phyloP scores from a whole-genome alignment of 2,329 filamentous ascomycete genomes.

The Dactylellina sp. region DNA sequence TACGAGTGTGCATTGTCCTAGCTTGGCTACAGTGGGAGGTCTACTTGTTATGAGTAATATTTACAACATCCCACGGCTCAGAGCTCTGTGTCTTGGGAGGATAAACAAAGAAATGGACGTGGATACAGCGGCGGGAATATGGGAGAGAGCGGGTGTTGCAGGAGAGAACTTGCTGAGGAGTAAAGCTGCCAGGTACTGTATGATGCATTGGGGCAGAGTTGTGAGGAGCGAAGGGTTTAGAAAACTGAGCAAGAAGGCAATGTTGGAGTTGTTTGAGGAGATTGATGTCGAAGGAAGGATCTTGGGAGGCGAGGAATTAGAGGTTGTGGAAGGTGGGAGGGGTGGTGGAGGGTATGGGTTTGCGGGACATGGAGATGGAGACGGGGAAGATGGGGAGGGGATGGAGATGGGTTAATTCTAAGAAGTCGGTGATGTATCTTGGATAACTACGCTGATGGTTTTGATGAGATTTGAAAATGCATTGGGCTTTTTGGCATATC shows the following conservation, averaged over 20 bases:
- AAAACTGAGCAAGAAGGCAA: slow-evolving; percentile 78
- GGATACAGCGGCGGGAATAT: slow-evolving; percentile 93
- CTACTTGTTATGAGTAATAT: slow-evolving; percentile 98
- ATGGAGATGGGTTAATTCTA: slow-evolving; percentile 47
- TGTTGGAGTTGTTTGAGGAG: slow-evolving; percentile 93
- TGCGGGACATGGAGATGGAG: slow-evolving; percentile 1
- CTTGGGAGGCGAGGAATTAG: slow-evolving; percentile 85
- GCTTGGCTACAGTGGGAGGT: slow-evolving; percentile 86
- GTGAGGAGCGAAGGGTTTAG: slow-evolving; percentile 90
- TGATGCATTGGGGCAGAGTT: slow-evolving; percentile 93
- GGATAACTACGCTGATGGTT: too few species aligned
- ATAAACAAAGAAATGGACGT: slow-evolving; percentile 91
- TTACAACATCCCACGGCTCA: slow-evolving; percentile 94
- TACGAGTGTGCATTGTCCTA: slow-evolving; percentile 71
- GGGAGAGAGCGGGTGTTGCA: slow-evolving; percentile 90
- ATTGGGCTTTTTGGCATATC: slow-evolving; percentile 3
- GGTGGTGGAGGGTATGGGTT: slow-evolving; percentile 61
- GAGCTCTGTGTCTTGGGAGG: slow-evolving; percentile 89
- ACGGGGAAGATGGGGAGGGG: slow-evolving; percentile 37
- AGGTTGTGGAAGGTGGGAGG: slow-evolving; percentile 69
- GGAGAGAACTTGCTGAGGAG: slow-evolving; percentile 94
- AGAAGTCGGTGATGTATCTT: too few species aligned
- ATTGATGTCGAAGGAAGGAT: slow-evolving; percentile 93
- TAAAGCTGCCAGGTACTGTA: slow-evolving; percentile 85
- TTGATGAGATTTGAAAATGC: too few species aligned